Evolutionary conservation across 164 flowering plant genomes (phyloP).

Genomic region (Stephania cephalantha): DNA sequence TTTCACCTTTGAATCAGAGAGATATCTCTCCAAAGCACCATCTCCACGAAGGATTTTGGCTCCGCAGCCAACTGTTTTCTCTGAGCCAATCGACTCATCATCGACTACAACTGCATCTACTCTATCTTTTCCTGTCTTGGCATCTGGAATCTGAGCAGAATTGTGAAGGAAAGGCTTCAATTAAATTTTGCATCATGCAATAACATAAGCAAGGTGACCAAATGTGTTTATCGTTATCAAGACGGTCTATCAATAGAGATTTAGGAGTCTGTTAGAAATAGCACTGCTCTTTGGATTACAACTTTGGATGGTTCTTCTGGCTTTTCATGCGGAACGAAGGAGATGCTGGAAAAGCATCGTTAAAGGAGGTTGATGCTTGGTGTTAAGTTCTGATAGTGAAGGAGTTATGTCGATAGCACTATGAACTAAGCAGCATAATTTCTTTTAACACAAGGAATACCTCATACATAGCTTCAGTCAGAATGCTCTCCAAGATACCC

Average conservation of each 20-base stretch:
- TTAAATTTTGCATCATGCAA: neutral
- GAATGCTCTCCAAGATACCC: conserved; percentile 70
- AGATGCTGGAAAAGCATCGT: too few relatives aligned
- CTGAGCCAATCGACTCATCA: conserved; percentile 73
- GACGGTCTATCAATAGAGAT: conserved; percentile 10
- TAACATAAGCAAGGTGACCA: neutral
- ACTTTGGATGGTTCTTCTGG: too few relatives aligned
- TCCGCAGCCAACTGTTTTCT: conserved; percentile 52
- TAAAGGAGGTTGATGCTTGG: too few relatives aligned
- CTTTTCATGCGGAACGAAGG: too few relatives aligned
- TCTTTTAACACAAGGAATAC: conserved; percentile 27
- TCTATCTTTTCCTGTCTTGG: conserved; percentile 58
- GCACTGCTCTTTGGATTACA: too few relatives aligned
- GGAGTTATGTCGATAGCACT: too few relatives aligned
- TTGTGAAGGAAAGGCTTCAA: conserved; percentile 4
- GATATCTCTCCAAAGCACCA: conserved; percentile 69
- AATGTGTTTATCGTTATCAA: neutral
- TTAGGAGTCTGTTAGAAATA: too few relatives aligned
- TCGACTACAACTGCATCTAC: conserved; percentile 92
- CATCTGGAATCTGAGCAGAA: conserved; percentile 72
- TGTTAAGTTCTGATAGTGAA: too few relatives aligned
- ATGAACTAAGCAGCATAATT: neutral
- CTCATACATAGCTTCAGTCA: conserved; percentile 99
- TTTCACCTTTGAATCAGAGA: conserved; percentile 41
- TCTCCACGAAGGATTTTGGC: conserved; percentile 85